Conservation (phyloP, 768 basidiomycete genomes). For the Piloderma croceum region DNA sequence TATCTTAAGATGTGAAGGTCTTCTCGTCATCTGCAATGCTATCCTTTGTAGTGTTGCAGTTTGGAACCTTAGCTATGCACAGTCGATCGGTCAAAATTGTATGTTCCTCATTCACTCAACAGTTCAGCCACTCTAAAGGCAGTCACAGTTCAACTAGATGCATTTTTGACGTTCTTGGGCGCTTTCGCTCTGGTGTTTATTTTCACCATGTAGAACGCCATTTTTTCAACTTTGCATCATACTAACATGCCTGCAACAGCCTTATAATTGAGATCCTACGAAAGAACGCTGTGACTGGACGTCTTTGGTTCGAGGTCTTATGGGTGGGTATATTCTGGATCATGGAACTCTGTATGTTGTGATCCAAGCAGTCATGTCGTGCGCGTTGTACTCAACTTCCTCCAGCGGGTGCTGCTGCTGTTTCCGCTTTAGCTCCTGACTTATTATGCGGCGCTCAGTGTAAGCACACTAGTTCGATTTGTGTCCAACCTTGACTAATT, state of each 20-base stretch:
- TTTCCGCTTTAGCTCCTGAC: conserved; percentile 35
- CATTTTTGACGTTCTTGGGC: conserved; percentile 56
- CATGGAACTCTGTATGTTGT: conserved; percentile 52
- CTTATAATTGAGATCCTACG: conserved; percentile 55
- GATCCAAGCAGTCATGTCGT: background rate
- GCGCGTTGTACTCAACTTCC: conserved; percentile 4
- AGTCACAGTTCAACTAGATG: conserved; percentile 42
- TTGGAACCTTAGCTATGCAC: conserved; percentile 58
- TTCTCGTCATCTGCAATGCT: conserved; percentile 61
- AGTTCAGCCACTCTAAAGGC: background rate
- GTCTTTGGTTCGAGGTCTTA: conserved; percentile 66
- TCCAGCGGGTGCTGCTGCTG: conserved; percentile 48
- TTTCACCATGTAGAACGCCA: conserved; percentile 50
- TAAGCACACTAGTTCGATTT: conserved; percentile 13
- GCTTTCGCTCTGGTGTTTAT: conserved; percentile 51
- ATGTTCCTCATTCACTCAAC: conserved; percentile 16
- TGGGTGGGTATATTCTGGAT: conserved; percentile 57
- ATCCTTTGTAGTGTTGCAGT: conserved; percentile 59
- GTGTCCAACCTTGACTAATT: background rate
- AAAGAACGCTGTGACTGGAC: conserved; percentile 44
- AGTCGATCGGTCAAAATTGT: conserved; percentile 33
- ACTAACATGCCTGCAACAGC: conserved; percentile 23
- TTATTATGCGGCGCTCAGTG: conserved; percentile 30
- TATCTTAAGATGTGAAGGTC: conserved; percentile 31
- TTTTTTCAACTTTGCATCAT: background rate